Percentiles rank a stretch among this genome's conserved stretches.
Conservation (phyloP, 805 yeast species). For the Candida palmyrensis region DNA sequence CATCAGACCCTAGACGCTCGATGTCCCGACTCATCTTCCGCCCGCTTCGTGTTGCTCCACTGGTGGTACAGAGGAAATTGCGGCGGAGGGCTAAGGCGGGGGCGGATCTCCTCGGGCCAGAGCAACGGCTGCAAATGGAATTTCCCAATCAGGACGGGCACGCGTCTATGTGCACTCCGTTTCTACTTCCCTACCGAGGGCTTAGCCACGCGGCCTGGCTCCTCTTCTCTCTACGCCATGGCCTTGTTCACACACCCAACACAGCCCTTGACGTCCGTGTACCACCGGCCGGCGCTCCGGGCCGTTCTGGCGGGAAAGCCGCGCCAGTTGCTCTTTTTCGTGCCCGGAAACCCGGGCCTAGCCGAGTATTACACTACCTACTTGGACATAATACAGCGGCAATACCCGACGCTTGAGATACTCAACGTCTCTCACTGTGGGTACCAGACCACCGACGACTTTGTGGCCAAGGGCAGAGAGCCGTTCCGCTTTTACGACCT, state of each 20-base stretch:
- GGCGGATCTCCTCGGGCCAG: no score
- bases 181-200: neutral
- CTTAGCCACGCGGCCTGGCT: neutral
- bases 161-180: no score
- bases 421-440: conserved; percentile 67
- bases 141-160: no score
- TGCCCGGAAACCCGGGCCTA: conserved; percentile 80
- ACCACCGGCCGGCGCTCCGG: conserved; percentile 13
- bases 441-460: conserved; percentile 29
- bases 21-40: no score
- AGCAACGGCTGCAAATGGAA: no score
- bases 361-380: conserved; percentile 59
- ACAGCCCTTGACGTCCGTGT: conserved; percentile 25
- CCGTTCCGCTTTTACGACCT: conserved; percentile 30
- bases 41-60: no score
- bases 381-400: conserved; percentile 36
- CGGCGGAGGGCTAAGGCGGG: no score
- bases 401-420: conserved; percentile 44
- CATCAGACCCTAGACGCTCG: no score
- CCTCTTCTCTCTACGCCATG: conserved; percentile 5
- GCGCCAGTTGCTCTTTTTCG: conserved; percentile 40
- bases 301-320: neutral
- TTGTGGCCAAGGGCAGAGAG: conserved; percentile 13
- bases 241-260: conserved; percentile 9
- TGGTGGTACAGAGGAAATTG: no score